Base-by-base conservation (phyloP, 306 rosid species). In the Cajanus cajan region DNA sequence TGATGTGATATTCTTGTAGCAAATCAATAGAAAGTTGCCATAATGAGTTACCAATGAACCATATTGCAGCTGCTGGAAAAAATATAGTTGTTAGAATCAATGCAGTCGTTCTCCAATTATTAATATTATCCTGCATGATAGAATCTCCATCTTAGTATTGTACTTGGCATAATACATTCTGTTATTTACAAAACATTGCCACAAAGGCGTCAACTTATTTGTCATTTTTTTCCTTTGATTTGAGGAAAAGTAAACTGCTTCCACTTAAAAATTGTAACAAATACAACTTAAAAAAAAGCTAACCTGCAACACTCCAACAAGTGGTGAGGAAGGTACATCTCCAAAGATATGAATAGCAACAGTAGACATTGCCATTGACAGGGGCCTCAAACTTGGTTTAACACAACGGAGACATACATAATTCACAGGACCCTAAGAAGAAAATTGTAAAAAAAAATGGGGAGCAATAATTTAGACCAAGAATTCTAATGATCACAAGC, bases 311-410 rank as follows among this genome's bases (percentile, higher is more conserved):
- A 85, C 78, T 77, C 98, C 98, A 74, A 95, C 92, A 55, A 95
- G 90, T 73, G 98, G 98, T 12, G 98, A 73, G 41, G 98, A 92
- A 69, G 97, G 98, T 39, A 95, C 98, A 65, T 95, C 98, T 43
- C 98, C 98, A 12, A 95, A 87, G 73, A 95, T 19, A 87, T 95
- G 98, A 75, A 92, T 95, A 57, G 97, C 83, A 73, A 95, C 97
- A 4, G 95, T 91, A 14, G 95, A 92, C 11, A 91, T 81, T 47
- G 98, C 98, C 98, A 95, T 95, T 8, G 98, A 86, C 39, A 95
- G 79, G 0, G 98, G 98, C 87, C 98, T 87, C 86, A 95, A 73
- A 80, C 86, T 95, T 76, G 98, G 97, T 52, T 86, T 86, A 34
- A 95, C 98, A 69, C 87, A 85, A 73, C 90, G 97, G 74, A 95